Conservation (phyloP, 192 early-diverging fungal genomes). For the Rhizophagus sp. region DNA sequence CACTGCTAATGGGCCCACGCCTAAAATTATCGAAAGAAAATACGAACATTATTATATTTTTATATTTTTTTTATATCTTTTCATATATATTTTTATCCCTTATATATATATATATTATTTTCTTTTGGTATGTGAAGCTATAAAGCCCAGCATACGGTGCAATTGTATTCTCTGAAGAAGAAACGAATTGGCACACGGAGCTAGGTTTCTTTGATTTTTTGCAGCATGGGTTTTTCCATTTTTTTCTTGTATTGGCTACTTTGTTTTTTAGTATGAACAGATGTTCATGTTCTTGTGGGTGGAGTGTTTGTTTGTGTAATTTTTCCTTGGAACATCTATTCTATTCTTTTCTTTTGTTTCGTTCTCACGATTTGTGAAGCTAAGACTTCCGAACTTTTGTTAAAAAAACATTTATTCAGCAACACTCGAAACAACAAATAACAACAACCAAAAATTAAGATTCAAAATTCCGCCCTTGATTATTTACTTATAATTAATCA, state of each 20-base stretch:
- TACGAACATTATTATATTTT: not conserved
- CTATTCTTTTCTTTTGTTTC: not conserved
- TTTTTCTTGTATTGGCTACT: not conserved
- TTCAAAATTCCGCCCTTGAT: not conserved
- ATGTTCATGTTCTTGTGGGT: not conserved
- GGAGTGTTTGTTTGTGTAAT: not conserved
- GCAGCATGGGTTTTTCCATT: conserved; percentile 15
- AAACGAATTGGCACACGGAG: conserved; percentile 16
- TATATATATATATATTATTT: not conserved
- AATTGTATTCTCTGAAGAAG: conserved; percentile 8
- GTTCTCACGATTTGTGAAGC: not conserved
- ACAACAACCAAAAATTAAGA: not conserved
- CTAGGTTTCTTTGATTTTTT: conserved; percentile 18
- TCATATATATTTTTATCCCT: too few relatives aligned
- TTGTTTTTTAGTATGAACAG: not conserved
- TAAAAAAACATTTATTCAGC: not conserved
- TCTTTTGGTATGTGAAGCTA: conserved; percentile 15
- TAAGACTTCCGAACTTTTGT: not conserved
- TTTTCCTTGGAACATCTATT: not conserved
- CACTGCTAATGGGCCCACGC: conserved; percentile 15
- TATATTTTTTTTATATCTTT: not conserved
- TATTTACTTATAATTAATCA: too few relatives aligned
- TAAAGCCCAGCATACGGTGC: conserved; percentile 14
- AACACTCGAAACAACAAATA: not conserved
- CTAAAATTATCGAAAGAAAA: conserved; percentile 6